Conservation (phyloP, 306 rosid genomes). For the Sphenostylis stenocarpa region DNA sequence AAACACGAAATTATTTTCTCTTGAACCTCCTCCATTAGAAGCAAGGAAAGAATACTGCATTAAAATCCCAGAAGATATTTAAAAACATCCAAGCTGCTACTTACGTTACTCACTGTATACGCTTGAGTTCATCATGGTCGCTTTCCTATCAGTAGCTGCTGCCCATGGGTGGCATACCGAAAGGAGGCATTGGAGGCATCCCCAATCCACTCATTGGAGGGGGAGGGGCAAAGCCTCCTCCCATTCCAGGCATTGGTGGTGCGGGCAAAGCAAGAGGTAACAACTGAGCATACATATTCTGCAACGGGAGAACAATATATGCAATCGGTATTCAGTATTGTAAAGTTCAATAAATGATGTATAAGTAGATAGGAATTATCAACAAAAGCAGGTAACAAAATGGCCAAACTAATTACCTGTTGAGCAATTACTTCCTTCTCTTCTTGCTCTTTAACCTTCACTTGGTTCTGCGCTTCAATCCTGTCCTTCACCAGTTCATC, state of each 20-base stretch:
- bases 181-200: conserved; percentile 99
- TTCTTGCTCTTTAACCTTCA: conserved; percentile 78
- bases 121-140: conserved; percentile 18
- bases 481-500: conserved; percentile 91
- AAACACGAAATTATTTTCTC: conserved; percentile 53
- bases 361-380: not conserved
- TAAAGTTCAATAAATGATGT: not conserved
- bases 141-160: conserved; percentile 60
- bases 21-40: conserved; percentile 54
- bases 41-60: conserved; percentile 47
- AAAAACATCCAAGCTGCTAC: conserved; percentile 34
- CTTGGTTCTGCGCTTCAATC: conserved; percentile 76
- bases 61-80: conserved; percentile 38
- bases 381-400: conserved; percentile 3
- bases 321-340: not conserved
- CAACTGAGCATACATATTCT: conserved; percentile 98
- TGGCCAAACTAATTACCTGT: conserved; percentile 60
- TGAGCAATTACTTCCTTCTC: conserved; percentile 91
- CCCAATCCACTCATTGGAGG: conserved; percentile 97
- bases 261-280: conserved; percentile 99
- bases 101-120: conserved; percentile 35
- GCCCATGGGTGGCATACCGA: conserved; percentile 99
- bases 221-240: conserved; percentile 70
- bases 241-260: conserved; percentile 96
- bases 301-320: conserved; percentile 40